Evolutionary conservation across 1,139 yeast genomes (phyloP).

Genomic region (Blastobotrys elegans): DNA sequence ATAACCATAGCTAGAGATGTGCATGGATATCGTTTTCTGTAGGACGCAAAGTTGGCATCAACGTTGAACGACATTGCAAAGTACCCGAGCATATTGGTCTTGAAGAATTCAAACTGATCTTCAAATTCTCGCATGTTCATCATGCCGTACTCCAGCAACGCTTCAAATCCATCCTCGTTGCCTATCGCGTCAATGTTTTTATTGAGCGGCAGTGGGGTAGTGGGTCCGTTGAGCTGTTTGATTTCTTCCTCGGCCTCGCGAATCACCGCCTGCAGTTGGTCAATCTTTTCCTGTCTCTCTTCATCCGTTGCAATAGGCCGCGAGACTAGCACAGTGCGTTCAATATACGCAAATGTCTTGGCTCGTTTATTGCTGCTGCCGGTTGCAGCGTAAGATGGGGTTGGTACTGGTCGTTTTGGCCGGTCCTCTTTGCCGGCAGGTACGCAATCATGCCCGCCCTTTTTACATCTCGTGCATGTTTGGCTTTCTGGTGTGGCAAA

Average conservation of each 20-base stretch:
- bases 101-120: neutral
- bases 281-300: neutral
- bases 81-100: neutral
- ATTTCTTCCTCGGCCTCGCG: constrained; percentile 4
- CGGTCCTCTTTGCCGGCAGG: neutral
- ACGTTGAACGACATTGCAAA: neutral
- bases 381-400: too few species aligned
- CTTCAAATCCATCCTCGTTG: too few species aligned
- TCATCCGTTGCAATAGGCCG: neutral
- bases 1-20: neutral
- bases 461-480: constrained; percentile 46
- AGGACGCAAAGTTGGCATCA: neutral
- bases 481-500: constrained; percentile 46
- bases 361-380: too few species aligned
- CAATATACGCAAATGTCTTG: neutral
- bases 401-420: too few species aligned
- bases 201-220: too few species aligned
- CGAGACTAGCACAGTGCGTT: neutral
- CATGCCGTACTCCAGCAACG: neutral
- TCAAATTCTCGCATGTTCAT: neutral
- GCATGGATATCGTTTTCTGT: neutral
- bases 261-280: neutral
- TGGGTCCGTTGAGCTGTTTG: neutral
- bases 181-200: too few species aligned
- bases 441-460: constrained; percentile 18